Evolutionary conservation across 2,329 filamentous ascomycete genomes (phyloP).

Genomic region (Cytospora chrysosperma): DNA sequence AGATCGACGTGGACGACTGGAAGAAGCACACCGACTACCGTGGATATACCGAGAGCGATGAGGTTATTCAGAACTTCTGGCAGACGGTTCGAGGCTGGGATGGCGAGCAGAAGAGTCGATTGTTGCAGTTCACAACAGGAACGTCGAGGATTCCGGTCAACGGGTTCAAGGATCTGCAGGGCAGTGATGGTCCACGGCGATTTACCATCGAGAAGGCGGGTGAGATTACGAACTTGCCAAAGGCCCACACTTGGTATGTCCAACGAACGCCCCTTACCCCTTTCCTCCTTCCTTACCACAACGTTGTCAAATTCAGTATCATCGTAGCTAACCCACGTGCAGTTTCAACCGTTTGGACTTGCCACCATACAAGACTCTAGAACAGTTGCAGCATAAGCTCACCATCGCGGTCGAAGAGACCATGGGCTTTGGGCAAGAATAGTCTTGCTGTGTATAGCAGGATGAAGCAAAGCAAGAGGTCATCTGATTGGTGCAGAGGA

Average conservation of each 20-base stretch:
- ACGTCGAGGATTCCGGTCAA: conserved; percentile 98
- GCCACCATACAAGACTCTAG: conserved; percentile 86
- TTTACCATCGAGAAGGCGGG: conserved; percentile 99
- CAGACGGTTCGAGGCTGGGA: conserved; percentile 96
- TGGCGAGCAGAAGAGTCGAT: conserved; percentile 93
- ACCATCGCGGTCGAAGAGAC: conserved; percentile 98
- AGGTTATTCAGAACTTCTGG: conserved; percentile 99
- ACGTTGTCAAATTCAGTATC: too few relatives aligned
- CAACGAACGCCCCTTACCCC: conserved; percentile 12
- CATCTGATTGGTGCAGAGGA: neutral
- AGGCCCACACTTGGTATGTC: conserved; percentile 94
- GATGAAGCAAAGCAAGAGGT: neutral
- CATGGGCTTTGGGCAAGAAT: conserved; percentile 98
- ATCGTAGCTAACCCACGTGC: conserved; percentile 1
- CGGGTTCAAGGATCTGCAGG: conserved; percentile 98
- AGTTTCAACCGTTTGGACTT: conserved; percentile 98
- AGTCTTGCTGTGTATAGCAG: conserved; percentile 34
- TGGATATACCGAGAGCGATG: conserved; percentile 95
- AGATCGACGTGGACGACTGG: conserved; percentile 99
- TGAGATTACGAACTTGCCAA: conserved; percentile 85
- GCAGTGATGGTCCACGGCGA: conserved; percentile 88
- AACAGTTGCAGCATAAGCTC: conserved; percentile 82
- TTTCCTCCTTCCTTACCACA: too few relatives aligned
- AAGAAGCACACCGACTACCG: conserved; percentile 99
- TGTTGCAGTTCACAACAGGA: conserved; percentile 95